Percentiles rank a stretch among this genome's conserved stretches.
Conservation (phyloP, 768 basidiomycete genomes). For the Amanita exitialis region DNA sequence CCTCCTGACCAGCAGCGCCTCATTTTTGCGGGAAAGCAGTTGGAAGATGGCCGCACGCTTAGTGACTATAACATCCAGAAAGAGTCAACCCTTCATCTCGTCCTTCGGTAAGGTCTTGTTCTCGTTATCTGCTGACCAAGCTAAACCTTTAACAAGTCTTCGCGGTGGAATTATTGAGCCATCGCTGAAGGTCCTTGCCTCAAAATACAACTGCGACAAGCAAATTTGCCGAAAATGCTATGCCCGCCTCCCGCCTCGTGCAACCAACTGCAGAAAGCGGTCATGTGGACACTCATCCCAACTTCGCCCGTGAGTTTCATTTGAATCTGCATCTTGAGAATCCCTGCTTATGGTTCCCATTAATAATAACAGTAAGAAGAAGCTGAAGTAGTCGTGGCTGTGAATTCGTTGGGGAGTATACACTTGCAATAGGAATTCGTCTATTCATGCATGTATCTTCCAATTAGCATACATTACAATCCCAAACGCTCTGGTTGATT, state of each 20-base stretch:
- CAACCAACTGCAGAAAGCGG: constrained; percentile 98
- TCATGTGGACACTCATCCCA: constrained; percentile 86
- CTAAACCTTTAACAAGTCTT: constrained; percentile 41
- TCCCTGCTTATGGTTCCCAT: background rate
- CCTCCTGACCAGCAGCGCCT: constrained; percentile 93
- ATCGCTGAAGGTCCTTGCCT: constrained; percentile 92
- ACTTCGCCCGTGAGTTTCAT: constrained; percentile 71
- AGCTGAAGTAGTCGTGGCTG: constrained; percentile 66
- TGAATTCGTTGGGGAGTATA: background rate
- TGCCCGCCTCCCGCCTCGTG: constrained; percentile 97
- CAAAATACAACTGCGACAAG: constrained; percentile 99
- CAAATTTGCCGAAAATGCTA: constrained; percentile 99
- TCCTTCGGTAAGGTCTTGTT: constrained; percentile 65
- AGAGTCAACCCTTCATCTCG: constrained; percentile 95
- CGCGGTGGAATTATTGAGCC: constrained; percentile 99
- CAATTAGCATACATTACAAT: background rate
- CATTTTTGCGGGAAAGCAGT: constrained; percentile 97
- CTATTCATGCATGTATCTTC: constrained; percentile 2
- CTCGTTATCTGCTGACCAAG: background rate
- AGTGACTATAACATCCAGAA: constrained; percentile 98
- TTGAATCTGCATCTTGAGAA: background rate
- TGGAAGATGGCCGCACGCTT: constrained; percentile 95
- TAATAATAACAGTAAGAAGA: constrained; percentile 67
- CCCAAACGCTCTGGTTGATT: background rate
- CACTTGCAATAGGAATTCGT: background rate